A percentile compares a stretch with the other conserved stretches of the same genome.
These are phyloP conservation scores for Phanerochaete carnosa DNA, from an alignment of 768 basidiomycete species.

Conservation along the genomic window DNA sequence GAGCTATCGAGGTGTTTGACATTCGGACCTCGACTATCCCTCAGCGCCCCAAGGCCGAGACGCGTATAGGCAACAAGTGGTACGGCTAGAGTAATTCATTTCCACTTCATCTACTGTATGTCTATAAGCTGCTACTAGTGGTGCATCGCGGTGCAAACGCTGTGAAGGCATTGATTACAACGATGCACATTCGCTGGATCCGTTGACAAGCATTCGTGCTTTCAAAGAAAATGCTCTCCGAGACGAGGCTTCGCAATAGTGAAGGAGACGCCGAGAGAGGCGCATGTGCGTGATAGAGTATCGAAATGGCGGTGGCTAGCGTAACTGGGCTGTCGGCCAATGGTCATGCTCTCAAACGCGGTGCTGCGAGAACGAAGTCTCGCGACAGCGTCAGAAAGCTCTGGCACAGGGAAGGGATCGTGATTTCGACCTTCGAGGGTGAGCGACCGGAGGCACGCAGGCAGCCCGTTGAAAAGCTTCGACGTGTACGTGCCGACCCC, in stretches of 20 bases:
- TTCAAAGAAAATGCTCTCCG: background rate
- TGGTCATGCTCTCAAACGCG: background rate
- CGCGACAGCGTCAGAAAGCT: background rate
- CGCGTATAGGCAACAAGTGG: slow-evolving; percentile 64
- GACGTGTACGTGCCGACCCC: background rate
- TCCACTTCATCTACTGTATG: background rate
- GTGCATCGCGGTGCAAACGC: background rate
- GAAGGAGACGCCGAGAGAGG: background rate
- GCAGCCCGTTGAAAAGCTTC: background rate
- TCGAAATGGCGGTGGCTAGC: background rate
- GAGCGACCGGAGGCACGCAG: background rate
- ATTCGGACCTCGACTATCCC: slow-evolving; percentile 78
- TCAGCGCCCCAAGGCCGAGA: slow-evolving; percentile 57
- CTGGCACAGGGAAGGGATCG: background rate
- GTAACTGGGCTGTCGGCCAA: background rate
- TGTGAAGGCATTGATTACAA: background rate
- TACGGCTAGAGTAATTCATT: slow-evolving; percentile 45
- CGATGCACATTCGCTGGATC: too few species aligned
- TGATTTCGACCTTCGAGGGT: background rate
- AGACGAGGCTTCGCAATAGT: background rate
- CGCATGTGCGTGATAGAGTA: background rate
- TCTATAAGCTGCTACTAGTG: background rate
- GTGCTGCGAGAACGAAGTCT: background rate
- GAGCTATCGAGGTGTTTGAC: slow-evolving; percentile 83
- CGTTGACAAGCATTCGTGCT: too few species aligned